Evolutionary conservation across 331 rosid genomes (phyloP), one percentile per base, ranked within the genome.

Genomic region (Stylosanthes scabra): DNA sequence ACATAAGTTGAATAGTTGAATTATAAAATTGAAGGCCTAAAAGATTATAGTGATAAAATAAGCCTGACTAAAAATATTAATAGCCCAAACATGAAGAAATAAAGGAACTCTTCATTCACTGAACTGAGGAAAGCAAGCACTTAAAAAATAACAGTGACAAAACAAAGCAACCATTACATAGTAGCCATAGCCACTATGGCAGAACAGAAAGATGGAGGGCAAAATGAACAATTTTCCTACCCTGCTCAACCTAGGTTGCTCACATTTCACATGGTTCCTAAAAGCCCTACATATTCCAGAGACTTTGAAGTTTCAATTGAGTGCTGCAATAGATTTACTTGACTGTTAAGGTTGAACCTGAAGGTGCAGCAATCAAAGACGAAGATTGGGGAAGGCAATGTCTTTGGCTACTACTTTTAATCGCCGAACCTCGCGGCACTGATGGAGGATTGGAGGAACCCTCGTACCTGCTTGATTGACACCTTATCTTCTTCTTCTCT

Each of bases 401-500:
- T 77, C 86, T 85, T 68, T 85, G 96, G 78, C 80, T 83, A 52
- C 79, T 64, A 56, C 78, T 84, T 80, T 72, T 75, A 39, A 71
- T 71, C 13, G 83, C 61, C 13, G 87, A 77, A 42, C 62, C 68
- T 6, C 72, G 16, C 58, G 85, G 39, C 44, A 29, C 61, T 1
- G 83, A 66, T 1, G 83, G 69, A 34, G 78, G 70, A 72, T 69
- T 41, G 31, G 84, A 44, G 47, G 83, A 75, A 25, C 81, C 25
- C 3, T 81, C 79, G 13, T 31, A 76, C 79, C 86, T 86, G 74
- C 84, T 84, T 1, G 99, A 94, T 11, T 78, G 96, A 63, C 93
- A 87, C 75, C 91, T 84, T 44, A 80, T 62, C 66, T 88, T 94
- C 93, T 78, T 88, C 82, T 83, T 91, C 11, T 86, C 96, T 37